Evolutionary conservation across 352 stramenopile species (phyloP), one percentile per base, ranked within the genome.

Genomic region (Globisporangium cederbergense): DNA sequence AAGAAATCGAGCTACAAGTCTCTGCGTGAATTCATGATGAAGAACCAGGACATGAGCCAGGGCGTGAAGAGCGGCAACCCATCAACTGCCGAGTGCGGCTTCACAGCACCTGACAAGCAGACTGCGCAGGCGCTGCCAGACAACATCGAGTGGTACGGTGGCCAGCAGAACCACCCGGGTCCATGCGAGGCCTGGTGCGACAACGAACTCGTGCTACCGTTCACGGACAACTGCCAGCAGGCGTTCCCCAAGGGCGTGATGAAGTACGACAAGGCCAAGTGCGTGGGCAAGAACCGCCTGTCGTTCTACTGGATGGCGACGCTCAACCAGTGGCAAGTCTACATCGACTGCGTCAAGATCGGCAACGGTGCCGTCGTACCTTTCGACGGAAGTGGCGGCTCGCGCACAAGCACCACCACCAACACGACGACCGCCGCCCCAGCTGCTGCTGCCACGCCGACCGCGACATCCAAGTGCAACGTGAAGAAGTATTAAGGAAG

Each of bases 221-320:
- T 61, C 28, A 49, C 38, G 14, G 38, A 25, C 38, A 22, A 56
- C 25, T 61, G 56, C 56, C 34, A 51, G 16, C 51, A 22, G 32
- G 25, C 55, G 14, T 64, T 65, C 60, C 60, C 60, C 4, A 42
- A 65, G 51, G 66, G 66, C 50, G 49, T 53, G 57, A 61, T 64
- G 51, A 36, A 64, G 34, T 67, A 70, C 67, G 53, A 71, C 47
- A 69, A 67, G 63, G 43, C 58, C 25, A 64, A 62, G 47, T 74
- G 68, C 55, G 58, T 60, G 13, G 68, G 64, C 45, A 66, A 70
- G 59, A 65, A 56, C 14, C 56, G 28, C 9, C 57, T 73, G 5
- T 59, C 55, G 11, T 66, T 73, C 56, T 56, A 67, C 49, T 73
- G 67, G 67, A 53, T 70, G 56, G 56, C 67, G 18, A 59, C 58